These are phyloP conservation scores for Metarhizium sp. DNA, from an alignment of 2,329 filamentous ascomycete genomes.

Conservation along the genomic window DNA sequence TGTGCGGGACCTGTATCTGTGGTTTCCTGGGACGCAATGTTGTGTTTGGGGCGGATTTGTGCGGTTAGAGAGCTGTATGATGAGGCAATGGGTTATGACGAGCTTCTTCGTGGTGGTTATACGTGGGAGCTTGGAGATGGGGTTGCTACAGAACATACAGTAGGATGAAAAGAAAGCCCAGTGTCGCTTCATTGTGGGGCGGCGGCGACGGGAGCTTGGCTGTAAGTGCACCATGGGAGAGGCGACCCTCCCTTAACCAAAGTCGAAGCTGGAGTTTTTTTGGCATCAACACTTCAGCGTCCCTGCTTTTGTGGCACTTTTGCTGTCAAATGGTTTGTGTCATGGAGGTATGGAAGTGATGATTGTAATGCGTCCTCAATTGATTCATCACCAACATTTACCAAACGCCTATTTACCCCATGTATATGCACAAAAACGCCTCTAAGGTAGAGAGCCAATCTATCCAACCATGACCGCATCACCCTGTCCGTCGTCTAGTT, in stretches of 20 bases:
- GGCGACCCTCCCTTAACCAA: no score
- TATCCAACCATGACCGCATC: slow-evolving; percentile 33
- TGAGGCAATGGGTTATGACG: background rate
- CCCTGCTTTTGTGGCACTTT: no score
- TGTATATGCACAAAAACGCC: background rate
- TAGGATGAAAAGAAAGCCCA: no score
- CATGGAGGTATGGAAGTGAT: no score
- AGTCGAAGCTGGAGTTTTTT: no score
- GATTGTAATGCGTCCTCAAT: background rate
- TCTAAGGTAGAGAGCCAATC: background rate
- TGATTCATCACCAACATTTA: background rate
- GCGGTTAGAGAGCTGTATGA: background rate
- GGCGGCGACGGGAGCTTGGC: background rate
- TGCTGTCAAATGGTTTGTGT: no score
- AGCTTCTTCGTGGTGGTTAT: background rate
- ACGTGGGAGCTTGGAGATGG: background rate
- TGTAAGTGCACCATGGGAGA: no score
- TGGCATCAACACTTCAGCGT: no score
- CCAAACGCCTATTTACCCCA: background rate
- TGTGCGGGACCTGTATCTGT: background rate
- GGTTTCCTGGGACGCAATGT: no score
- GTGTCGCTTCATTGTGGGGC: background rate
- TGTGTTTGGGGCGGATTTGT: background rate
- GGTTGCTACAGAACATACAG: no score
- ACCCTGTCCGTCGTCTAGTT: slow-evolving; percentile 27